A percentile compares a stretch with the other conserved stretches of the same genome.
These are phyloP conservation scores for Botryotinia calthae DNA, from an alignment of 2,329 filamentous ascomycete genomes.

Conservation along the genomic window DNA sequence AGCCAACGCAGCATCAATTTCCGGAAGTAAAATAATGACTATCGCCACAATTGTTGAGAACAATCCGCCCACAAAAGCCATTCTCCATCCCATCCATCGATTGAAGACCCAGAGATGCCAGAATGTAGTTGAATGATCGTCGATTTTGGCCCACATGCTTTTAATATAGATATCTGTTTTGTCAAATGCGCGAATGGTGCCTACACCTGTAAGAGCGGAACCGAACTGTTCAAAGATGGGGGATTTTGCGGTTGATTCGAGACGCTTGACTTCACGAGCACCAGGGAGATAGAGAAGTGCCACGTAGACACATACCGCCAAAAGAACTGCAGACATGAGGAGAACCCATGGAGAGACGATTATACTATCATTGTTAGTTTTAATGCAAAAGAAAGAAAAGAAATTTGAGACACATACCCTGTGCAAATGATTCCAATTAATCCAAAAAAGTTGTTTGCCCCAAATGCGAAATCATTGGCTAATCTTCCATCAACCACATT, in stretches of 20 bases:
- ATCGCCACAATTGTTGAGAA: slow-evolving; percentile 66
- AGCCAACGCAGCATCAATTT: slow-evolving; percentile 66
- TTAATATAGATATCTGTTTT: slow-evolving; percentile 65
- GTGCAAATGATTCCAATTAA: slow-evolving; percentile 66
- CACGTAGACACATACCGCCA: slow-evolving; percentile 56
- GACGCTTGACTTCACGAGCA: slow-evolving; percentile 71
- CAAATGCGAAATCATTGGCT: slow-evolving; percentile 60
- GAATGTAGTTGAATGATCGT: slow-evolving; percentile 63
- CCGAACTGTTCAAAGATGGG: slow-evolving; percentile 81
- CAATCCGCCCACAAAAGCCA: slow-evolving; percentile 65
- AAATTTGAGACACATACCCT: slow-evolving; percentile 40
- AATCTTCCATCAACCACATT: slow-evolving; percentile 68
- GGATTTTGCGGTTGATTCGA: slow-evolving; percentile 74
- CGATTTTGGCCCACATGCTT: slow-evolving; percentile 67
- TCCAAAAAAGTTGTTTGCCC: slow-evolving; percentile 57
- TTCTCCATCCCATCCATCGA: slow-evolving; percentile 73
- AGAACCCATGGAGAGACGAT: slow-evolving; percentile 69
- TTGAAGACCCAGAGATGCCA: slow-evolving; percentile 72
- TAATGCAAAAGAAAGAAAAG: slow-evolving; percentile 51
- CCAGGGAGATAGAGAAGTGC: slow-evolving; percentile 64
- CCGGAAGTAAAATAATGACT: slow-evolving; percentile 59
- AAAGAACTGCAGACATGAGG: slow-evolving; percentile 56
- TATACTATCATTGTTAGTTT: slow-evolving; percentile 40
- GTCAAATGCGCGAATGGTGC: slow-evolving; percentile 73
- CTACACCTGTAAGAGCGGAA: slow-evolving; percentile 67